Conservation (phyloP, 208 protist species). For the Crithidia expoeki region DNA sequence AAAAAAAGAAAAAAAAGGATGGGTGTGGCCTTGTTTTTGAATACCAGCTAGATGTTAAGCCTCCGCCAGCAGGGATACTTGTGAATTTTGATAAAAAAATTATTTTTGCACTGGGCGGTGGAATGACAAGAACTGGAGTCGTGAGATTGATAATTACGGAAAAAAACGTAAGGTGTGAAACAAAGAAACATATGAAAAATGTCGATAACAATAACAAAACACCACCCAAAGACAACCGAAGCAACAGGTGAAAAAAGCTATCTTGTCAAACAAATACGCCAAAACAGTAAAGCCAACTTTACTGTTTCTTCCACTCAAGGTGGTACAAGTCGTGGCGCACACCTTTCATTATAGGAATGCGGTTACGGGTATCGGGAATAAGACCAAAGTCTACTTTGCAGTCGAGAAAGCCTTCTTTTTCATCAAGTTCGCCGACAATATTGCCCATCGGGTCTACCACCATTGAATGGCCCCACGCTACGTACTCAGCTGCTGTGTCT, state of each 20-base stretch:
- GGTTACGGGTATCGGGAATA: constrained; percentile 43
- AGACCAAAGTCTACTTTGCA: constrained; percentile 67
- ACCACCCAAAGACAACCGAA: no score
- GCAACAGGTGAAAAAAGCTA: no score
- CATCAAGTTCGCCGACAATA: constrained; percentile 66
- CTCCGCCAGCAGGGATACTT: no score
- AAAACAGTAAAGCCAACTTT: not conserved
- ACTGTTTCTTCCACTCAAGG: constrained; percentile 56
- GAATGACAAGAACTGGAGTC: no score
- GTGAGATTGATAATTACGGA: no score
- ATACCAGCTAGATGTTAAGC: no score
- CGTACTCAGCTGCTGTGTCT: constrained; percentile 85
- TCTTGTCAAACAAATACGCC: no score
- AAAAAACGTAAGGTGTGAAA: no score
- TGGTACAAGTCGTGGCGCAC: constrained; percentile 80
- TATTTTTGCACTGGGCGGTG: no score
- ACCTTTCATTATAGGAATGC: constrained; percentile 84
- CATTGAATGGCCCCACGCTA: constrained; percentile 97
- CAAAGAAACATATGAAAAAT: no score
- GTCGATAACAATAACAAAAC: no score
- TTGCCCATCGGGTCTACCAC: constrained; percentile 93
- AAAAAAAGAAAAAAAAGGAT: constrained; percentile 12
- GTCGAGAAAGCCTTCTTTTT: constrained; percentile 68
- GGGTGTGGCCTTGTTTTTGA: not conserved
- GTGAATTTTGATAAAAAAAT: no score